Evolutionary conservation across 2,329 filamentous ascomycete species (phyloP).

Genomic region (Ophiocordyceps camponoti-saundersi): DNA sequence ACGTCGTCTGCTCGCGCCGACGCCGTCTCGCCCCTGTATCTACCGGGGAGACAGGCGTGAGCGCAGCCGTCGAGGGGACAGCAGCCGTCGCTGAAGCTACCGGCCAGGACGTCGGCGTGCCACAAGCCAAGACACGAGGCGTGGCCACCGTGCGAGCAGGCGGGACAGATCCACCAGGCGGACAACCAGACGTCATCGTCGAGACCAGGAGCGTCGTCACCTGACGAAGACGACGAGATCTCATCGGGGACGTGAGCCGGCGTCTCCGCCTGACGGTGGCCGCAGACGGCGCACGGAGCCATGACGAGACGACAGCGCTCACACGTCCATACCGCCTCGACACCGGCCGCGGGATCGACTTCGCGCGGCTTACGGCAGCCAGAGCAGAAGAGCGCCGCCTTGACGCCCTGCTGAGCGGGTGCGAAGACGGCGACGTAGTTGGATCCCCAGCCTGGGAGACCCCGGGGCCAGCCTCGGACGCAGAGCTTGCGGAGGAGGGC

Average conservation of each 20-base stretch:
- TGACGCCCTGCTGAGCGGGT: slow-evolving; percentile 35
- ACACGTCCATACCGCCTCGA: slow-evolving; percentile 37
- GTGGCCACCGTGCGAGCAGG: slow-evolving; percentile 46
- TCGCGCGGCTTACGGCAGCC: slow-evolving; percentile 39
- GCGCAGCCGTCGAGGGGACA: slow-evolving; percentile 50
- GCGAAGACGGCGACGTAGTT: slow-evolving; percentile 37
- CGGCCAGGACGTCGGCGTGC: slow-evolving; percentile 23
- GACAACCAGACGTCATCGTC: slow-evolving; percentile 11
- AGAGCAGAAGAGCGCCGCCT: slow-evolving; percentile 35
- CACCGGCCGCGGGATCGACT: slow-evolving; percentile 25
- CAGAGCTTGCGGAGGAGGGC: slow-evolving; percentile 44
- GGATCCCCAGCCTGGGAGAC: slow-evolving; percentile 33
- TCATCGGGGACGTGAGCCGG: slow-evolving; percentile 19
- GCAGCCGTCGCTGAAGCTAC: slow-evolving; percentile 32
- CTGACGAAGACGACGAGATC: slow-evolving; percentile 1
- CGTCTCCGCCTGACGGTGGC: slow-evolving; percentile 30
- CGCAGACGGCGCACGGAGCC: slow-evolving; percentile 42
- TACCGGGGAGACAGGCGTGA: slow-evolving; percentile 43
- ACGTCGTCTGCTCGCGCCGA: slow-evolving; percentile 33
- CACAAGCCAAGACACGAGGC: slow-evolving; percentile 40
- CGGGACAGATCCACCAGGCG: slow-evolving; percentile 47
- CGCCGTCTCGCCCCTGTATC: slow-evolving; percentile 31
- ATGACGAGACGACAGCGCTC: slow-evolving; percentile 35
- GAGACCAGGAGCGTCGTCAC: slow-evolving; percentile 9
- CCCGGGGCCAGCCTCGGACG: slow-evolving; percentile 36